These are phyloP conservation scores for Xerocomellus chrysenteron DNA, from an alignment of 768 basidiomycete species.

Conservation along the genomic window DNA sequence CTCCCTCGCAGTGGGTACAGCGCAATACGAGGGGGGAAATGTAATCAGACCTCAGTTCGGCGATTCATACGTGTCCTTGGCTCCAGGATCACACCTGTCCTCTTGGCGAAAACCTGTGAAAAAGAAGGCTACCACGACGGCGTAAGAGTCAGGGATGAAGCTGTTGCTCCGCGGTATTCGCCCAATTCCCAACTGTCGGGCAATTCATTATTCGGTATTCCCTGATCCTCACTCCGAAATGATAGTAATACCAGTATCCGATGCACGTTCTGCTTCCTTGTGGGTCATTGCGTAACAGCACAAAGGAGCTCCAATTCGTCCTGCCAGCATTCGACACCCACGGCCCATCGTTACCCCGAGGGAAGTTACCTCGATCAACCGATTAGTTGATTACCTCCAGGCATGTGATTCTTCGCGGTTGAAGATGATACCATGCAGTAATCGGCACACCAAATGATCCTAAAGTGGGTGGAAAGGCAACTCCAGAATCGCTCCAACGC, in stretches of 20 bases:
- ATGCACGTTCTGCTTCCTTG: background rate
- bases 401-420: background rate
- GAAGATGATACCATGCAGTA: background rate
- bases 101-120: background rate
- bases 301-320: background rate
- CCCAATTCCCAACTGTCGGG: background rate
- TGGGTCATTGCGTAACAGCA: constrained; percentile 2
- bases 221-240: constrained; percentile 19
- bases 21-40: too few relatives aligned
- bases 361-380: constrained; percentile 3
- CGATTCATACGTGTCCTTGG: background rate
- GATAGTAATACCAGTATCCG: background rate
- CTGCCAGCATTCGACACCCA: background rate
- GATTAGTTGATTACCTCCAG: background rate
- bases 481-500: background rate
- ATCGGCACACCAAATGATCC: background rate
- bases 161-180: constrained; percentile 16
- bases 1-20: too few relatives aligned
- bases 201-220: constrained; percentile 3
- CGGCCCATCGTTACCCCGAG: constrained; percentile 6
- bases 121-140: background rate
- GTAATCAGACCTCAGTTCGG: background rate
- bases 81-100: background rate
- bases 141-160: background rate
- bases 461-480: background rate